phyloP scores from a whole-genome alignment of 2,329 filamentous ascomycete species.

The Aspergillus awamori region DNA sequence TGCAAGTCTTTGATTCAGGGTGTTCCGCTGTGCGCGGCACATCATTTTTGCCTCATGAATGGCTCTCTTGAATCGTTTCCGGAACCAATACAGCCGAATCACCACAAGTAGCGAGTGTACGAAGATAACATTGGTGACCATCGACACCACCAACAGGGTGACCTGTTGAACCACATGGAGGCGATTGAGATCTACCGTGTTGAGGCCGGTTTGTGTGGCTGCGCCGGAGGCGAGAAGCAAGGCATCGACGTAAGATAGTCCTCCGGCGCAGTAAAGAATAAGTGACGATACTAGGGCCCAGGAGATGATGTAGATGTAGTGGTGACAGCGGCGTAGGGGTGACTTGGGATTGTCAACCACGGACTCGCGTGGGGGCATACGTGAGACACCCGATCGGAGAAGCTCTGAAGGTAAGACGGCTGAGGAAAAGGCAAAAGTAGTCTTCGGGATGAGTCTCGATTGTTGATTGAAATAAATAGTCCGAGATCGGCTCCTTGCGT shows the following conservation, averaged over 20 bases:
- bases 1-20: constrained; percentile 38
- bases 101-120: constrained; percentile 84
- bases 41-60: constrained; percentile 68
- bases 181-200: constrained; percentile 67
- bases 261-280: constrained; percentile 65
- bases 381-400: neutral
- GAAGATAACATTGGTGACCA: constrained; percentile 78
- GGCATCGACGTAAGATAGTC: constrained; percentile 75
- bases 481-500: neutral
- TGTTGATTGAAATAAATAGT: neutral
- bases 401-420: neutral
- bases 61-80: constrained; percentile 84
- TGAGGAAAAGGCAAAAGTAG: neutral
- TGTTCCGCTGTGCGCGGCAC: constrained; percentile 56
- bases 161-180: constrained; percentile 72
- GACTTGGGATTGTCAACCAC: constrained; percentile 14
- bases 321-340: constrained; percentile 23
- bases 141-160: constrained; percentile 68
- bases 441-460: neutral
- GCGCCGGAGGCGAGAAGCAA: constrained; percentile 80
- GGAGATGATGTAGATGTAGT: constrained; percentile 73
- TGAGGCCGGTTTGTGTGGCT: constrained; percentile 87
- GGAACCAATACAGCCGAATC: constrained; percentile 91
- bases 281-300: constrained; percentile 73
- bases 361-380: constrained; percentile 15